A percentile compares a stretch with the other conserved stretches of the same genome.
phyloP scores from a whole-genome alignment of 257 asterid genomes.

The Ligustrum vulgare region DNA sequence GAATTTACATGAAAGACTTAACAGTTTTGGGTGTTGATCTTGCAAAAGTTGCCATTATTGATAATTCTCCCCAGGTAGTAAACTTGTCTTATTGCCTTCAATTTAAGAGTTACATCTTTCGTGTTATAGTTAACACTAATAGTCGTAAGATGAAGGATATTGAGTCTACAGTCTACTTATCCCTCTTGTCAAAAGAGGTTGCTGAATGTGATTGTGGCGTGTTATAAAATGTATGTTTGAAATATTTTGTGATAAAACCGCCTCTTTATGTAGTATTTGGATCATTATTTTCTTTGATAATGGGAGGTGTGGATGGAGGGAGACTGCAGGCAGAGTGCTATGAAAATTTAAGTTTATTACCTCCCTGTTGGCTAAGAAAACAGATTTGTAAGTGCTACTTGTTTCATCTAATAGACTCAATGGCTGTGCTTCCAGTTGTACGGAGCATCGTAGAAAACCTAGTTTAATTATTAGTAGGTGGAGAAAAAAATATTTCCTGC shows the following conservation, averaged over 20 bases:
- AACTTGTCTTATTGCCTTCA: slow-evolving; percentile 3
- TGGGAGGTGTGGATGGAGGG: slow-evolving; percentile 5
- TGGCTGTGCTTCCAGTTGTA: not conserved
- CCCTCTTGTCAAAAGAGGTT: not conserved
- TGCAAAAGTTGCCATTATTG: slow-evolving; percentile 84
- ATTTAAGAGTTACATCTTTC: not conserved
- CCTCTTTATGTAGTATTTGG: not conserved
- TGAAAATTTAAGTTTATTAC: not conserved
- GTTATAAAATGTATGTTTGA: not conserved
- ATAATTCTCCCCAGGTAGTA: slow-evolving; percentile 90
- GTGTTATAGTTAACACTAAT: not conserved
- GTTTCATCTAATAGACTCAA: not conserved
- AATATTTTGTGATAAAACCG: not conserved
- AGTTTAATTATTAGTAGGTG: not conserved
- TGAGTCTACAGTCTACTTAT: not conserved
- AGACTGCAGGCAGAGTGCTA: not conserved
- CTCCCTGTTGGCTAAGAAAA: not conserved
- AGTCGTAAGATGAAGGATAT: not conserved
- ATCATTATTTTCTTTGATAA: not conserved
- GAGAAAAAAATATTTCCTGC: slow-evolving; percentile 1
- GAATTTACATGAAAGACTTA: slow-evolving; percentile 77
- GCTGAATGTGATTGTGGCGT: not conserved
- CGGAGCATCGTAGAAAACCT: slow-evolving; percentile 17
- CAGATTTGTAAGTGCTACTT: not conserved
- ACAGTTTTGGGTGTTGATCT: slow-evolving; percentile 87